Conservation (phyloP, 441 rosid species). For the Mallotus repandus region DNA sequence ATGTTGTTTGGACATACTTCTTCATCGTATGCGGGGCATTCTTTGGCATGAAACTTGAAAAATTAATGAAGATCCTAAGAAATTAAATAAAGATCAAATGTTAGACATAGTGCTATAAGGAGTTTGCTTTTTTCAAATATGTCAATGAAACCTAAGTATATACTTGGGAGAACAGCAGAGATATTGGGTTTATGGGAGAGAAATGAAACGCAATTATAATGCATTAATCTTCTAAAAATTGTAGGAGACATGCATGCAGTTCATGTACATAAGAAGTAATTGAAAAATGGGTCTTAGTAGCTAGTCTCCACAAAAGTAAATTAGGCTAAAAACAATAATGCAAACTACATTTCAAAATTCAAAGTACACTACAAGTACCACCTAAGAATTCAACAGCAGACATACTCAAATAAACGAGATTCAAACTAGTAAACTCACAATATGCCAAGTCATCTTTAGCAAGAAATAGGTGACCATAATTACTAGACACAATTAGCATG, state of each 20-base stretch:
- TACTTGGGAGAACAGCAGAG: too few species aligned
- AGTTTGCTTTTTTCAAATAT: too few species aligned
- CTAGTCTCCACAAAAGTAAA: neutral
- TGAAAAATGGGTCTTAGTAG: neutral
- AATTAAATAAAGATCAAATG: neutral
- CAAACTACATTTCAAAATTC: too few species aligned
- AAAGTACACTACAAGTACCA: too few species aligned
- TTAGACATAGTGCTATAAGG: too few species aligned
- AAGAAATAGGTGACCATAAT: conserved; percentile 79
- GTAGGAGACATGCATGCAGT: neutral
- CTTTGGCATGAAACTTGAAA: conserved; percentile 88
- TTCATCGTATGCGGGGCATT: conserved; percentile 76
- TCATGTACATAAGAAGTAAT: neutral
- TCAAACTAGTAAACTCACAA: conserved; percentile 44
- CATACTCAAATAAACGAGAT: neutral
- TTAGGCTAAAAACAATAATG: neutral
- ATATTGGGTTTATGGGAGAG: too few species aligned
- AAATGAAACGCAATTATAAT: too few species aligned
- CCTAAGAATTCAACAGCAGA: too few species aligned
- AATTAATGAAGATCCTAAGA: neutral
- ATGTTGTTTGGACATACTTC: conserved; percentile 61
- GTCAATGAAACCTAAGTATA: too few species aligned
- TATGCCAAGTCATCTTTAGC: conserved; percentile 71
- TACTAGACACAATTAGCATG: too few species aligned
- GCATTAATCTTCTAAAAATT: neutral